Conservation (phyloP, 768 basidiomycete genomes). For the Hericium alpestre region DNA sequence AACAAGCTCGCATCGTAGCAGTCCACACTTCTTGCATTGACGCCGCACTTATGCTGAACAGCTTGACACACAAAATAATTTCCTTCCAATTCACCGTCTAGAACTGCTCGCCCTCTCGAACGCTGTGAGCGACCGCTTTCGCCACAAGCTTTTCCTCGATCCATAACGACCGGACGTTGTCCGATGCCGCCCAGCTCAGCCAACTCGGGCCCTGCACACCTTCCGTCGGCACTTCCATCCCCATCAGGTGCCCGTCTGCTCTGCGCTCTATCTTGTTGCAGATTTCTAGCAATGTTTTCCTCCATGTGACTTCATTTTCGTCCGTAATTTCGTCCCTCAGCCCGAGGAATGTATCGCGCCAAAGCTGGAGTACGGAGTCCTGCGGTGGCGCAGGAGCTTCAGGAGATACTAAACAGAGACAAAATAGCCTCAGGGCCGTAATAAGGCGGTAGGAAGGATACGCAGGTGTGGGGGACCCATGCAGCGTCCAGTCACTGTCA, state of each 20-base stretch:
- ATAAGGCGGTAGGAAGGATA: slow-evolving; percentile 78
- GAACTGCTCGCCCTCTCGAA: slow-evolving; percentile 39
- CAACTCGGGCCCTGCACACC: slow-evolving; percentile 16
- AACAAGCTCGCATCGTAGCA: too few relatives aligned
- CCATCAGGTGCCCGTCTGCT: slow-evolving; percentile 39
- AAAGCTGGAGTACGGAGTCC: slow-evolving; percentile 27
- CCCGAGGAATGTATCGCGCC: slow-evolving; percentile 42
- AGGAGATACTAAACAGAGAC: slow-evolving; percentile 26
- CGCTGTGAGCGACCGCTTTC: slow-evolving; percentile 32
- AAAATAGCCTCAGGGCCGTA: slow-evolving; percentile 56
- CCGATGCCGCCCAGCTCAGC: slow-evolving; percentile 24
- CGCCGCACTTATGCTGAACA: too few relatives aligned
- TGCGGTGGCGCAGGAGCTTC: slow-evolving; percentile 10
- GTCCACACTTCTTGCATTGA: too few relatives aligned
- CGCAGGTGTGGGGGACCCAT: slow-evolving; percentile 46
- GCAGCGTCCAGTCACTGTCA: slow-evolving; percentile 70
- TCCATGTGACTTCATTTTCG: slow-evolving; percentile 21
- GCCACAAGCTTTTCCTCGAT: slow-evolving; percentile 48
- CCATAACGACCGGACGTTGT: slow-evolving; percentile 45
- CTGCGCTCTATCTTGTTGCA: slow-evolving; percentile 32
- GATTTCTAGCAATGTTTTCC: slow-evolving; percentile 24
- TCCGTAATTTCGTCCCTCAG: slow-evolving; percentile 16
- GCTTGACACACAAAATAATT: too few relatives aligned
- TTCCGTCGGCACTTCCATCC: slow-evolving; percentile 19
- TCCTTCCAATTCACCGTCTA: slow-evolving; percentile 14